phyloP scores from a whole-genome alignment of 1,284 basidiomycete species.

The Boletus smithii region DNA sequence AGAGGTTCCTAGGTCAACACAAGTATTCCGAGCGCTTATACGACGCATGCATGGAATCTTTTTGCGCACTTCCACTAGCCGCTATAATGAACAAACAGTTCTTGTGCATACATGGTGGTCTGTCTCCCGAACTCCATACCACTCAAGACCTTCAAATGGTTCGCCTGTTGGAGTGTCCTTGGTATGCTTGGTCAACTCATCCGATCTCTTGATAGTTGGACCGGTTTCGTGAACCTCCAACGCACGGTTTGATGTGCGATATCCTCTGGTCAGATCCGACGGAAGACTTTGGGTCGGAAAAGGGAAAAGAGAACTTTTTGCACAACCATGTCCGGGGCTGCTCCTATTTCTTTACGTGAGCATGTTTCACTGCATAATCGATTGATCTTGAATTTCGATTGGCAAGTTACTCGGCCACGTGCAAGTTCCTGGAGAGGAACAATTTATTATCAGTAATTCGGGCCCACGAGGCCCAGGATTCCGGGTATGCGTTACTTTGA shows the following conservation, averaged over 20 bases:
- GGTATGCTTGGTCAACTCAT: background rate
- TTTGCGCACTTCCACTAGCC: slow-evolving; percentile 87
- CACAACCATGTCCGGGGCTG: slow-evolving; percentile 94
- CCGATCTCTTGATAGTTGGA: slow-evolving; percentile 58
- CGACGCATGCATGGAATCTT: slow-evolving; percentile 89
- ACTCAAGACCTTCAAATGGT: slow-evolving; percentile 61
- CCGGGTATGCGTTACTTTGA: slow-evolving; percentile 57
- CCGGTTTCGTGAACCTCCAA: slow-evolving; percentile 91
- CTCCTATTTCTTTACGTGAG: slow-evolving; percentile 89
- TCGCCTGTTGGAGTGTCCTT: background rate
- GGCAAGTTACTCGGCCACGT: slow-evolving; percentile 56
- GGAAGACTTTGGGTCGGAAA: slow-evolving; percentile 92
- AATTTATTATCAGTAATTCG: slow-evolving; percentile 89
- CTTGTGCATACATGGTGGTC: slow-evolving; percentile 90
- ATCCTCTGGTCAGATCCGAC: slow-evolving; percentile 94
- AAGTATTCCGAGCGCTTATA: slow-evolving; percentile 90
- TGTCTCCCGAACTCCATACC: slow-evolving; percentile 87
- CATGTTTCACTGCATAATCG: background rate
- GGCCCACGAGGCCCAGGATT: slow-evolving; percentile 94
- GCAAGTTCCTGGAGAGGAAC: slow-evolving; percentile 91
- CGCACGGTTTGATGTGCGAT: slow-evolving; percentile 92
- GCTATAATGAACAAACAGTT: slow-evolving; percentile 98
- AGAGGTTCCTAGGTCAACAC: slow-evolving; percentile 65
- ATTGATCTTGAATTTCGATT: slow-evolving; percentile 6
- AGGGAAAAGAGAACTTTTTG: slow-evolving; percentile 79